A percentile compares a stretch with the other conserved stretches of the same genome.
phyloP scores from a whole-genome alignment of 2,329 filamentous ascomycete species.

The Tolypocladium sp. region DNA sequence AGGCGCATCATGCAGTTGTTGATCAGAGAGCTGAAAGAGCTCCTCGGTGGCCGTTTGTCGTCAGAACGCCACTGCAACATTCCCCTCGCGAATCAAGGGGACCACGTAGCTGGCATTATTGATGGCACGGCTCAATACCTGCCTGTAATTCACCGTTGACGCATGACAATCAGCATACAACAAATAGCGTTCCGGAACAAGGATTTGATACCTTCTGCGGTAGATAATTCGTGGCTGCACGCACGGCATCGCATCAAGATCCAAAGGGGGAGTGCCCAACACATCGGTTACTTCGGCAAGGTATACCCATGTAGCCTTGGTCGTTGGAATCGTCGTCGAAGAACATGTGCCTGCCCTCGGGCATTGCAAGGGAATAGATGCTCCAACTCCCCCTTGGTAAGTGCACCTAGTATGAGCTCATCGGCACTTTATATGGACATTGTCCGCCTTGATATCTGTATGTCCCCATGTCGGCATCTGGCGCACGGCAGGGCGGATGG shows the following conservation, averaged over 20 bases:
- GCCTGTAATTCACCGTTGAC: neutral
- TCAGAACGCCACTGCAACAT: neutral
- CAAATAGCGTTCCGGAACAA: neutral
- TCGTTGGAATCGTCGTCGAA: neutral
- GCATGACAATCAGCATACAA: neutral
- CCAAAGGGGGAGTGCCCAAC: neutral
- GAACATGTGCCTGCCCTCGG: neutral
- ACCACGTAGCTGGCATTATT: neutral
- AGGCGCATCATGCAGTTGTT: neutral
- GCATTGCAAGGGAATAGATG: neutral
- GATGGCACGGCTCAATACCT: neutral
- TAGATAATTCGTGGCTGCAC: neutral
- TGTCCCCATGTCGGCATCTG: neutral
- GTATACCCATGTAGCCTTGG: neutral
- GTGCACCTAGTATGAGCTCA: neutral
- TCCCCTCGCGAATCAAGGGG: neutral
- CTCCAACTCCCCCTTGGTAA: neutral
- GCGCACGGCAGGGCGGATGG: neutral
- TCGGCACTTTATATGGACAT: neutral
- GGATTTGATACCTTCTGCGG: too few species aligned
- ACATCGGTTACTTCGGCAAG: neutral
- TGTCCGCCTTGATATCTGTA: neutral
- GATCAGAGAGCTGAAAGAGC: neutral
- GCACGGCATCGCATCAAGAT: neutral
- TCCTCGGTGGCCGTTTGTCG: neutral